Conservation (phyloP, 2,329 filamentous ascomycete species). For the Penicillium olsonii region DNA sequence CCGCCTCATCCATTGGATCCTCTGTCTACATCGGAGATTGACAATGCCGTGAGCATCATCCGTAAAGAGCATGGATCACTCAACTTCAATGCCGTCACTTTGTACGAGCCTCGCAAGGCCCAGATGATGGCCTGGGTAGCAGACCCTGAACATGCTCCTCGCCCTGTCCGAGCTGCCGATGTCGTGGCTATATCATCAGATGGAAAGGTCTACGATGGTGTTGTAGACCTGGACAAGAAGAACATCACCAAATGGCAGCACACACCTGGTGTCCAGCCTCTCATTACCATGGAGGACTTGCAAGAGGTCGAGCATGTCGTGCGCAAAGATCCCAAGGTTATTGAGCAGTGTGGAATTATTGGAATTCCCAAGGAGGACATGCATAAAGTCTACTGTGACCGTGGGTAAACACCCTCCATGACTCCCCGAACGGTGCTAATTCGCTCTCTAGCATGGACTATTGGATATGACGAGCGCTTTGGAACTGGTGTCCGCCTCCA, state of each 20-base stretch:
- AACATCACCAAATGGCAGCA: conserved; percentile 74
- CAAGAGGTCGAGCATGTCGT: conserved; percentile 75
- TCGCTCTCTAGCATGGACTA: conserved; percentile 72
- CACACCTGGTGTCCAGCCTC: conserved; percentile 75
- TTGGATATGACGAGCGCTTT: conserved; percentile 89
- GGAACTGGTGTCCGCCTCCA: conserved; percentile 77
- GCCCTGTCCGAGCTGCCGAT: conserved; percentile 74
- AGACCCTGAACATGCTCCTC: conserved; percentile 59
- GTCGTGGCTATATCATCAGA: conserved; percentile 78
- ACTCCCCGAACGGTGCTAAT: conserved; percentile 4
- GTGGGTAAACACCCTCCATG: conserved; percentile 48
- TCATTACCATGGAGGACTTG: conserved; percentile 91
- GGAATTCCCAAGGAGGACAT: conserved; percentile 82
- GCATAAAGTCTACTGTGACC: conserved; percentile 95
- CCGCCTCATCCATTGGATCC: conserved; percentile 76
- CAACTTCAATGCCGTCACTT: conserved; percentile 82
- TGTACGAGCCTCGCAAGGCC: conserved; percentile 82
- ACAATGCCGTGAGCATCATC: conserved; percentile 67
- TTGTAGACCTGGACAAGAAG: conserved; percentile 69
- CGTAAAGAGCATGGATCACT: conserved; percentile 69
- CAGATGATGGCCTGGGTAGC: conserved; percentile 80
- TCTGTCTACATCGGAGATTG: conserved; percentile 71
- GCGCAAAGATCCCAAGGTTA: conserved; percentile 78
- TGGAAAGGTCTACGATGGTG: conserved; percentile 78
- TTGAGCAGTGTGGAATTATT: conserved; percentile 83